Conservation (phyloP, 306 rosid species). For the Purshia tridentata region DNA sequence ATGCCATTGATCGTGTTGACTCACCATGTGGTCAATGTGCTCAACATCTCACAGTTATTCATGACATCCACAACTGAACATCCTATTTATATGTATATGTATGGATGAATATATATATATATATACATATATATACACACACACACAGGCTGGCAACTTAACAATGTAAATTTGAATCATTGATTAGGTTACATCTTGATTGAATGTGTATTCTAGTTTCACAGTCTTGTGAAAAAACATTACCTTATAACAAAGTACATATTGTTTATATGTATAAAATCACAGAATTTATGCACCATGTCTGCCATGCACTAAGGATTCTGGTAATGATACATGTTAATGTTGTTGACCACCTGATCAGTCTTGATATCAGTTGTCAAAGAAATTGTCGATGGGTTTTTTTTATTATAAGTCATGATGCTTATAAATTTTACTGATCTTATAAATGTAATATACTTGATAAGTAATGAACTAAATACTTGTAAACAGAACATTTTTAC, state of each 20-base stretch:
- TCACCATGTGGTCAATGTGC: not conserved
- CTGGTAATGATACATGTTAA: not conserved
- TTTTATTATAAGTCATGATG: too few species aligned
- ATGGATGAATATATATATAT: too few species aligned
- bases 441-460: conserved; percentile 2
- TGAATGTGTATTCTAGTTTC: too few species aligned
- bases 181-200: too few species aligned
- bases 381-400: not conserved
- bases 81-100: not conserved
- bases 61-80: not conserved
- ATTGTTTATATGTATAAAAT: not conserved
- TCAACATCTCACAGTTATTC: not conserved
- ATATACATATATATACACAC: not conserved
- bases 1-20: not conserved
- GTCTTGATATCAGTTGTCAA: not conserved
- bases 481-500: conserved; percentile 57
- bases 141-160: too few species aligned
- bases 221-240: too few species aligned
- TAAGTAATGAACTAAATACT: conserved; percentile 15
- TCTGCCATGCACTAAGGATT: not conserved
- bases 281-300: not conserved
- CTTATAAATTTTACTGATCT: not conserved
- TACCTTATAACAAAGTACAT: too few species aligned
- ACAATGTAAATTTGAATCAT: too few species aligned
- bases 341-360: not conserved